Evolutionary conservation across 352 stramenopile species (phyloP), one percentile per base, ranked within the genome.

Genomic region (Phytophthora citricola): DNA sequence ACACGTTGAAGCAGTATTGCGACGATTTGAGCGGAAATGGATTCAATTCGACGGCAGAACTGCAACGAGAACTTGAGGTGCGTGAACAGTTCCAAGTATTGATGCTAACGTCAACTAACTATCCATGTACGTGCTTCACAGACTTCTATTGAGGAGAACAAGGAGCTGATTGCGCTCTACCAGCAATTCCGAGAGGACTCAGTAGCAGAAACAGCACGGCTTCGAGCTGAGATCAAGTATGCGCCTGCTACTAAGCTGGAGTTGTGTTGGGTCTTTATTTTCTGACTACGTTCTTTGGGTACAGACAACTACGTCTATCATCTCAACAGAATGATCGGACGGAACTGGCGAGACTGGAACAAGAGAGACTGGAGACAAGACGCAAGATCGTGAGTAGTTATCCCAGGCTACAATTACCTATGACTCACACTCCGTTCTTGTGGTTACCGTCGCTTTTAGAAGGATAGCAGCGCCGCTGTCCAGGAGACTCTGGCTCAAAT

Each of bases 131-230:
- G 20, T 64, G 17, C 20, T 15, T 27, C 56, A 12, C 40, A 93
- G 76, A 57, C 78, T 12, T 90, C 82, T 9, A 79, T 90, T 34
- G 60, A 79, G 24, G 83, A 92, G 50, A 89, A 92, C 65, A 92
- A 90, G 49, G 85, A 94, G 52, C 54, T 94, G 3, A 81, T 91
- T n/a, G 51, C 36, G 0, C 79, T 92, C 17, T 94, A 92, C 50
- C 72, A 94, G 58, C 84, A 91, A 40, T 70, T 88, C 22, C 76
- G 78, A 45, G 78, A 87, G 41, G 78, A 92, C 10, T 87, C 85
- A 7, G 63, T 67, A 0, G 24, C 68, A 3, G 83, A 94, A 45
- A 84, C 80, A 11, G 36, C 71, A n/a, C 61, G 56, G 1, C 63
- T 94, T 20, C 68, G 76, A 12, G 64, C 73, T 1, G 81, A 89